A percentile compares a stretch with the other conserved stretches of the same genome.
Evolutionary conservation across 345 rosid genomes (phyloP).

Genomic region (Acer saccharum): DNA sequence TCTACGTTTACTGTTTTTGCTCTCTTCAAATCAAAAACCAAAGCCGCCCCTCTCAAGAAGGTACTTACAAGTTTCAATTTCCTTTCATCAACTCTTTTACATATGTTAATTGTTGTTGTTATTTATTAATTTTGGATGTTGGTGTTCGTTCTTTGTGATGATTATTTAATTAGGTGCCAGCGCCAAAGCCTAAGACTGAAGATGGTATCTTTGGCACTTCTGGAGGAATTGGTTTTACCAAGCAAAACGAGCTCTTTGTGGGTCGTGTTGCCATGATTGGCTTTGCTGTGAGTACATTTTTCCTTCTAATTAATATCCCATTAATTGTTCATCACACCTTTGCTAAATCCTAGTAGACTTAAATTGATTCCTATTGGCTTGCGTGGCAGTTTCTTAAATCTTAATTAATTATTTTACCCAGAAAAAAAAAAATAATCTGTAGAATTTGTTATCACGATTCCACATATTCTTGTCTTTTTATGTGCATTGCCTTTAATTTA

Average conservation of each 20-base stretch:
- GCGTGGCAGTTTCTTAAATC: neutral
- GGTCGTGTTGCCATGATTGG: conserved; percentile 99
- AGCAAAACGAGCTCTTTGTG: conserved; percentile 91
- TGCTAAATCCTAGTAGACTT: too few species aligned
- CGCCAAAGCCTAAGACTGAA: conserved; percentile 64
- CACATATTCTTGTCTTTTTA: neutral
- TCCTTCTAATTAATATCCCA: neutral
- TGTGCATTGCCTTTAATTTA: too few species aligned
- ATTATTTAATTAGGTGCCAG: neutral
- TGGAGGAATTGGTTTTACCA: conserved; percentile 96
- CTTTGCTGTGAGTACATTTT: conserved; percentile 69
- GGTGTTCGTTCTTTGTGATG: too few species aligned
- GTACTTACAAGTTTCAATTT: conserved; percentile 19
- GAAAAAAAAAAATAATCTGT: neutral
- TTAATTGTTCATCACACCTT: too few species aligned
- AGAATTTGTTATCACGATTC: neutral
- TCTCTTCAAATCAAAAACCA: conserved; percentile 81
- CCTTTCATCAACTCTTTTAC: too few species aligned
- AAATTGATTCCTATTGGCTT: too few species aligned
- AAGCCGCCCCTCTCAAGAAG: conserved; percentile 81
- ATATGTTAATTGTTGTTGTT: too few species aligned
- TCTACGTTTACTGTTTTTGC: conserved; percentile 53
- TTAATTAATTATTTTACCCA: neutral
- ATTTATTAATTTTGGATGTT: too few species aligned
- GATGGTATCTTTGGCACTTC: conserved; percentile 95